Evolutionary conservation across 352 stramenopile species (phyloP), one percentile per base, ranked within the genome.

Genomic region (Phytophthora pini): DNA sequence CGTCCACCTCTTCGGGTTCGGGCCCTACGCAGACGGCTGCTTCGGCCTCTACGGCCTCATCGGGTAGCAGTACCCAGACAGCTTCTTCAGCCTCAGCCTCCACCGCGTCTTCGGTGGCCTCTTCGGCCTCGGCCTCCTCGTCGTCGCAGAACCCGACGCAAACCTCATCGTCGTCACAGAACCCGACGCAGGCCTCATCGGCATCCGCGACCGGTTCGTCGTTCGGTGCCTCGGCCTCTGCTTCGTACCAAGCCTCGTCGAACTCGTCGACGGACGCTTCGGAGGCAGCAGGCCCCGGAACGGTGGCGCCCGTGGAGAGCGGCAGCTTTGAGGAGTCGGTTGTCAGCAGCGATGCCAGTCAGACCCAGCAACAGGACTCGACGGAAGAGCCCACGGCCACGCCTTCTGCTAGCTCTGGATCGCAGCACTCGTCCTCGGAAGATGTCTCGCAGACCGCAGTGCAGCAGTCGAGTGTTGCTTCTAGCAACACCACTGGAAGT

Each of bases 401-500:
- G 2, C 40, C 58, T 48, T 66, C 58, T 10, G 40, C 58, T 4
- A 50, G 31, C 40, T 60, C 49, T 27, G 49, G 41, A 11, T 66
- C 58, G 31, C 26, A 34, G 2, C 45, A 52, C 26, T 46, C 47
- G 27, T 43, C 50, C 3, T 53, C 44, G 27, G 43, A 52, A 8
- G 61, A 60, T 27, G 54, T 55, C n/a, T 65, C 61, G 11, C 54
- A 65, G 47, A 60, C 47, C 13, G 46, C 32, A 6, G 27, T 52
- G 0, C 61, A 70, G 53, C 61, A 60, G 41, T 64, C 61, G 6
- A 70, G 61, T 7, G 61, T 70, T 10, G 39, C 46, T 2, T 70
- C 53, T 2, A 70, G 61, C 46, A 60, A 26, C 12, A 40, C 46
- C 1, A 38, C 15, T 15, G 58, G 31, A 34, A 34, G 7, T 8